phyloP scores from a whole-genome alignment of 768 basidiomycete genomes.

The Trametes cingulata region DNA sequence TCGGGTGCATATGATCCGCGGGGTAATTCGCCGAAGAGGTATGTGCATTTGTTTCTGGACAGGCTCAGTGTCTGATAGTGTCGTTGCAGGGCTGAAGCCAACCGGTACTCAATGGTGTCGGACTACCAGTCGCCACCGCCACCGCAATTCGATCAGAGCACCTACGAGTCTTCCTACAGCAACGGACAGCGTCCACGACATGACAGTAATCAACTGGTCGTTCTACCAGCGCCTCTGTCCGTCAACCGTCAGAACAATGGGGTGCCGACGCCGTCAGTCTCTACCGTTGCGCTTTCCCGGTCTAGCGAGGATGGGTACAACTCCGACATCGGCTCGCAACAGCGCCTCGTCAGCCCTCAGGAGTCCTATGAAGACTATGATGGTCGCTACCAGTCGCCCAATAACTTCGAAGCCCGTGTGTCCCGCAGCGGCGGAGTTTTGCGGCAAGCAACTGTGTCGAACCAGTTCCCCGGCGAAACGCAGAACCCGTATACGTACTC shows the following conservation, averaged over 20 bases:
- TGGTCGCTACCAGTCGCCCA: conserved; percentile 15
- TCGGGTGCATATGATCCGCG: conserved; percentile 62
- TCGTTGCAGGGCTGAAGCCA: conserved; percentile 33
- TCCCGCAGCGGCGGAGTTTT: conserved; percentile 42
- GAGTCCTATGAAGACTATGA: conserved; percentile 25
- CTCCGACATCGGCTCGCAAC: conserved; percentile 44
- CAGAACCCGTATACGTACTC: conserved; percentile 60
- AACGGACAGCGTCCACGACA: conserved; percentile 54
- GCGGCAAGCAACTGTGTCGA: conserved; percentile 40
- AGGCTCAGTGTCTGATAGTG: conserved; percentile 7
- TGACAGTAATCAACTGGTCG: conserved; percentile 70
- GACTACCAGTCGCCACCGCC: conserved; percentile 63
- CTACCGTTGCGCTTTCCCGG: conserved; percentile 46
- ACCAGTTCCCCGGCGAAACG: conserved; percentile 47
- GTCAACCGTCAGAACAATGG: conserved; percentile 51
- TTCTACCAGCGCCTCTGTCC: conserved; percentile 74
- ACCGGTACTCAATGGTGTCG: conserved; percentile 78
- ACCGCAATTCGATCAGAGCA: conserved; percentile 57
- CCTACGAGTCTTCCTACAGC: conserved; percentile 54
- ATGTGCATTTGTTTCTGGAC: conserved; percentile 32
- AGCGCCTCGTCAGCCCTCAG: conserved; percentile 43
- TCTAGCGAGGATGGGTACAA: conserved; percentile 44
- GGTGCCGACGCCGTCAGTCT: conserved; percentile 36
- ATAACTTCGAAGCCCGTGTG: conserved; percentile 42
- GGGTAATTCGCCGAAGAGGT: conserved; percentile 55